phyloP scores from a whole-genome alignment of 192 early-diverging fungal species.

The Backusella circina region DNA sequence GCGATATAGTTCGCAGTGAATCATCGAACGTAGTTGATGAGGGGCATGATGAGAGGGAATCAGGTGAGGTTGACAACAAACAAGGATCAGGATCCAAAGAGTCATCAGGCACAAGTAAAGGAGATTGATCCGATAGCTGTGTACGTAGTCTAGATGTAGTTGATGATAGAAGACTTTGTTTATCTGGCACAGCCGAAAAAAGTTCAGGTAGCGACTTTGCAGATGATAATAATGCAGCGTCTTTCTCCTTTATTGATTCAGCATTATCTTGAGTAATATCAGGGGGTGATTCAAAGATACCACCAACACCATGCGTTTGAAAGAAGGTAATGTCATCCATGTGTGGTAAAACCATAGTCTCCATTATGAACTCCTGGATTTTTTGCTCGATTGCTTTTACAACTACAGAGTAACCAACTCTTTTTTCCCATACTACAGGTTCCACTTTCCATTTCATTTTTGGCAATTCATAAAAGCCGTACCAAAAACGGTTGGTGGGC shows the following conservation, averaged over 20 bases:
- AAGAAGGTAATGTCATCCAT: constrained; percentile 90
- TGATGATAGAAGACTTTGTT: background rate
- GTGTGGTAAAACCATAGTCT: constrained; percentile 81
- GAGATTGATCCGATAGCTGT: background rate
- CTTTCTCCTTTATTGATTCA: background rate
- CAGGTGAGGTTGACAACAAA: constrained; percentile 4
- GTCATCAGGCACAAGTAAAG: background rate
- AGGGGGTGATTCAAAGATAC: constrained; percentile 47
- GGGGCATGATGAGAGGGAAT: background rate
- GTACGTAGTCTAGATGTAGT: background rate
- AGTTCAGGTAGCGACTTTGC: constrained; percentile 23
- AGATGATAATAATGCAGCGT: constrained; percentile 8
- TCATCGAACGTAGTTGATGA: background rate
- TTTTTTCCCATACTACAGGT: constrained; percentile 81
- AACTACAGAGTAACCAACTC: constrained; percentile 71
- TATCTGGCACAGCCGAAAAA: constrained; percentile 11
- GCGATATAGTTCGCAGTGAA: background rate
- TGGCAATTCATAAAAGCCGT: constrained; percentile 82
- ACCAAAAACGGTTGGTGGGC: constrained; percentile 84
- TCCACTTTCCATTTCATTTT: constrained; percentile 69
- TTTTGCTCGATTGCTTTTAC: constrained; percentile 81
- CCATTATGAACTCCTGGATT: constrained; percentile 78
- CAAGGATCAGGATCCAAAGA: background rate
- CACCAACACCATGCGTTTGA: constrained; percentile 54
- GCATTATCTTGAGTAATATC: constrained; percentile 8